Percentiles rank a stretch among this genome's conserved stretches.
Evolutionary conservation across 208 protist species (phyloP).

Genomic region (Wallacemonas sp.): DNA sequence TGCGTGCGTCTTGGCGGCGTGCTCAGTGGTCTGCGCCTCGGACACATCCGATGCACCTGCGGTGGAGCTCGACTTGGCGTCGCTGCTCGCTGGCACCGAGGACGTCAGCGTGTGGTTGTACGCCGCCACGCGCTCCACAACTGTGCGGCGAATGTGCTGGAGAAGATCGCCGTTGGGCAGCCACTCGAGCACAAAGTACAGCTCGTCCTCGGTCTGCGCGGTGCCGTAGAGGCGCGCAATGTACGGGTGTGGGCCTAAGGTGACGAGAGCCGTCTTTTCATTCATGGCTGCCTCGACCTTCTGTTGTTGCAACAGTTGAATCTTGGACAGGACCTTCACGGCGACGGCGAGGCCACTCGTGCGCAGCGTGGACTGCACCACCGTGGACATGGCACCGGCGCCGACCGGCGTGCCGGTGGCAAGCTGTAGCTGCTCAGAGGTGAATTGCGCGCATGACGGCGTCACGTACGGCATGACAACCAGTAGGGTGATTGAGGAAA

Average conservation of each 20-base stretch:
- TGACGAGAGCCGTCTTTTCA: constrained; percentile 79
- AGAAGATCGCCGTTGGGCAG: constrained; percentile 94
- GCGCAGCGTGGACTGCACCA: constrained; percentile 58
- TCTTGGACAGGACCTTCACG: constrained; percentile 90
- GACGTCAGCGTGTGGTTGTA: constrained; percentile 22
- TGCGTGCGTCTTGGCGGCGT: not conserved
- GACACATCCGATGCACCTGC: not conserved
- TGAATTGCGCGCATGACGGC: constrained; percentile 45
- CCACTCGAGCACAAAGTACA: constrained; percentile 94
- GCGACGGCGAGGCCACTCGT: constrained; percentile 48
- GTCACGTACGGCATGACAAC: constrained; percentile 8
- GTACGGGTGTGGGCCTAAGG: constrained; percentile 73
- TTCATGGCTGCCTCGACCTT: constrained; percentile 82
- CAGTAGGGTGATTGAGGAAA: too few relatives aligned
- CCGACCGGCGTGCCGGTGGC: constrained; percentile 56
- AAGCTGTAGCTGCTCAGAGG: constrained; percentile 65
- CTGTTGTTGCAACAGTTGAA: constrained; percentile 85
- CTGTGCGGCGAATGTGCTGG: constrained; percentile 72
- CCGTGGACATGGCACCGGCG: constrained; percentile 82
- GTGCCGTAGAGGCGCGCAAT: constrained; percentile 86
- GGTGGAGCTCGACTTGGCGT: not conserved
- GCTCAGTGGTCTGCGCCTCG: not conserved
- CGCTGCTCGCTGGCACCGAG: not conserved
- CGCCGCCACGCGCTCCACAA: constrained; percentile 31
- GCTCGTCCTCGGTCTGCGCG: constrained; percentile 86